These are phyloP conservation scores for Tylopilus sp. DNA, from an alignment of 768 basidiomycete species.

Conservation along the genomic window DNA sequence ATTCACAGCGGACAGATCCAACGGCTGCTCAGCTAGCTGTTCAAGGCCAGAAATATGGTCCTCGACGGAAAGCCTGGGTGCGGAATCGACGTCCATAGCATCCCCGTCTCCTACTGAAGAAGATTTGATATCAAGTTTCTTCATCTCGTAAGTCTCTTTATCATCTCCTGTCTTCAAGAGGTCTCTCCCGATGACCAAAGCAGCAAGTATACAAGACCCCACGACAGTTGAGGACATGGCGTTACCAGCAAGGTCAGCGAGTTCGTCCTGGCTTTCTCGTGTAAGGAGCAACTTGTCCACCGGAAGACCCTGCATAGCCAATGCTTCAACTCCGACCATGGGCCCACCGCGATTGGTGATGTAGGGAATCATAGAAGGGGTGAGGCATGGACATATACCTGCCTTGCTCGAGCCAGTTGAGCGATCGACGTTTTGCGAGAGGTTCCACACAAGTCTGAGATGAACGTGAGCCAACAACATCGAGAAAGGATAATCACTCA, in stretches of 20 bases:
- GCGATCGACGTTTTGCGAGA: slow-evolving; percentile 95
- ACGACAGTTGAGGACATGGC: slow-evolving; percentile 98
- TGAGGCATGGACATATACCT: slow-evolving; percentile 90
- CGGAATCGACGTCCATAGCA: slow-evolving; percentile 48
- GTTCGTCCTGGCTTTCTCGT: slow-evolving; percentile 88
- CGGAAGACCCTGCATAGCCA: slow-evolving; percentile 92
- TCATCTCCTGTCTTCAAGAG: slow-evolving; percentile 68
- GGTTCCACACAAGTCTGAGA: slow-evolving; percentile 84
- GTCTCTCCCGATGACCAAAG: slow-evolving; percentile 63
- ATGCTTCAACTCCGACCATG: slow-evolving; percentile 89
- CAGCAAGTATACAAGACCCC: slow-evolving; percentile 82
- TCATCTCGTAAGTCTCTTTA: slow-evolving; percentile 63
- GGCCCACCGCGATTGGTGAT: slow-evolving; percentile 95
- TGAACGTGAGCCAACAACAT: not conserved
- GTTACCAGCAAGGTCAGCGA: slow-evolving; percentile 93
- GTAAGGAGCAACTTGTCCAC: slow-evolving; percentile 90
- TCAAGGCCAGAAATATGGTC: slow-evolving; percentile 73
- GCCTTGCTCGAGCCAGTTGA: slow-evolving; percentile 75
- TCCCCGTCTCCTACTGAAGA: slow-evolving; percentile 32
- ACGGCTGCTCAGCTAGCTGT: slow-evolving; percentile 53
- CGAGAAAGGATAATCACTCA: slow-evolving; percentile 38
- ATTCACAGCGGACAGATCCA: slow-evolving; percentile 64
- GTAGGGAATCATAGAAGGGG: slow-evolving; percentile 95
- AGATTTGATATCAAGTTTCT: slow-evolving; percentile 39
- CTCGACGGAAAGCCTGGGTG: slow-evolving; percentile 30